Evolutionary conservation across 192 early-diverging fungal genomes (phyloP), one percentile per base, ranked within the genome.

Genomic region (Paraglomus brasilianum): DNA sequence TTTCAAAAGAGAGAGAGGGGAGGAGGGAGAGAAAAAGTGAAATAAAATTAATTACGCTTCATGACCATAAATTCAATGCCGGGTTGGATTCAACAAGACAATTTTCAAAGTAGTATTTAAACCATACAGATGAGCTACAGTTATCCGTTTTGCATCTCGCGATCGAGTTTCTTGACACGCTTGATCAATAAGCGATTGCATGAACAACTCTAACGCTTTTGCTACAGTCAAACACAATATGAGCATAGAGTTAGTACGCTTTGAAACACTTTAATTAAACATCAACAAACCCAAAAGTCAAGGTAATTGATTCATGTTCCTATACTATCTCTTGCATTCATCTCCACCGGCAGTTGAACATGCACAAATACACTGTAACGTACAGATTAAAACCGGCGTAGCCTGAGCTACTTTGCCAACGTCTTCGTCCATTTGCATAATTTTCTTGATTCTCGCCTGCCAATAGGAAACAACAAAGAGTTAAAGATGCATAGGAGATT

Each of bases 361-460:
- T 51, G 50, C 17, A 51, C 17, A 21, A 30, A 3, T 30, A 30
- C 3, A 30, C 30, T 30, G 4, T 15, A 69, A 83, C 79, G 80
- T 87, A 85, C 93, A 96, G 51, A 97, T 95, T 39, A 99, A 83
- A 19, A 97, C 88, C 5, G 97, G 97, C 9, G 97, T 99, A 21
- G 93, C 95, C 71, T 95, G 92, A 1, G 95, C 92, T 74, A 99
- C 94, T 77, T 99, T 99, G 51, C 97, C 97, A 2, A 99, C 95
- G 73, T 99, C 97, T 55, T 99, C 97, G 77, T 99, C 97, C 79
- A 91, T 86, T 74, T 97, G 93, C 97, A 99, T 99, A 67, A 99
- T 99, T 86, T 97, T 96, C 76, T 99, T 99, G 82, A 99, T 99
- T 44, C 97, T 90, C 17, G 95, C 96, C 95, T 98, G 80, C 50